Evolutionary conservation across 2,329 filamentous ascomycete genomes (phyloP).

Genomic region (Aspergillus fumigatiaffinis): DNA sequence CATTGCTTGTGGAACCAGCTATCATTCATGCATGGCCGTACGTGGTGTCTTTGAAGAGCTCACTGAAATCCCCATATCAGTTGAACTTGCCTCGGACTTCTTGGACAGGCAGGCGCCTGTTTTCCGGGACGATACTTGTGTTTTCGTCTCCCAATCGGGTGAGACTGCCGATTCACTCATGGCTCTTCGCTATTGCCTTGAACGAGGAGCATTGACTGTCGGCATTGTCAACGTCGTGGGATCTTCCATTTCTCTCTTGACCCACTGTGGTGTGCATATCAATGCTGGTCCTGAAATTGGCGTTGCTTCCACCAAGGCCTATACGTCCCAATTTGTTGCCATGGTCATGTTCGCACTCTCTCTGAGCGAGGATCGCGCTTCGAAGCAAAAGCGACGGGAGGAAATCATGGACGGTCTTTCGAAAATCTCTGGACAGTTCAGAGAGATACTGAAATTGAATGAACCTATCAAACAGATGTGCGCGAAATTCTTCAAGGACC

Average conservation of each 20-base stretch:
- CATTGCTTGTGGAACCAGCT: slow-evolving; percentile 97
- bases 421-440: slow-evolving; percentile 87
- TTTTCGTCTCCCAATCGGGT: slow-evolving; percentile 97
- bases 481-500: slow-evolving; percentile 87
- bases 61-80: slow-evolving; percentile 94
- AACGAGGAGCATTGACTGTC: slow-evolving; percentile 93
- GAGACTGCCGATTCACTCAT: slow-evolving; percentile 97
- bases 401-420: slow-evolving; percentile 94
- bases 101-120: slow-evolving; percentile 93
- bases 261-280: slow-evolving; percentile 99
- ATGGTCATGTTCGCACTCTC: slow-evolving; percentile 99
- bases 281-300: slow-evolving; percentile 98
- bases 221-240: slow-evolving; percentile 98
- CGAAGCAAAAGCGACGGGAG: slow-evolving; percentile 84
- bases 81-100: slow-evolving; percentile 97
- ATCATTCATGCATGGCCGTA: slow-evolving; percentile 99
- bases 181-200: slow-evolving; percentile 95
- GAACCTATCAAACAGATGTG: slow-evolving; percentile 93
- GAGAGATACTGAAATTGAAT: slow-evolving; percentile 84
- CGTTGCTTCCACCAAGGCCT: slow-evolving; percentile 98
- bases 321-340: slow-evolving; percentile 98
- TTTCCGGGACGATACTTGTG: slow-evolving; percentile 98
- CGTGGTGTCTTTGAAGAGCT: slow-evolving; percentile 97
- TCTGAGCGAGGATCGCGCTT: slow-evolving; percentile 91
- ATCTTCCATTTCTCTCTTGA: slow-evolving; percentile 96